phyloP scores from a whole-genome alignment of 1,284 basidiomycete genomes.

The Naganishia albida region DNA sequence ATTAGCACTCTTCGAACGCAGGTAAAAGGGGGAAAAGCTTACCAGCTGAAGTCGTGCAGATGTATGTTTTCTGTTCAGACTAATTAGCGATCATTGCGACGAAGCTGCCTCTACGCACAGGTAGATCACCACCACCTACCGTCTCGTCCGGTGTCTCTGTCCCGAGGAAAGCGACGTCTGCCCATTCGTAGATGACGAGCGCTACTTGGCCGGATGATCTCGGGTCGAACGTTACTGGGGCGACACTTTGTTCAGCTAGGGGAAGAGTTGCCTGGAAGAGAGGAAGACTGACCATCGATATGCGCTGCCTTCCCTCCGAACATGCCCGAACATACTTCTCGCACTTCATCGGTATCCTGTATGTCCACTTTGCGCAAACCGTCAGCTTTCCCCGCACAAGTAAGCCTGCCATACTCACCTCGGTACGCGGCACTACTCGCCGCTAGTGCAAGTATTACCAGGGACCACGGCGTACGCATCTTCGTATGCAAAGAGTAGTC shows the following conservation, averaged over 20 bases:
- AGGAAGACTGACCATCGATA: slow-evolving; percentile 71
- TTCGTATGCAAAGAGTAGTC: too few species aligned
- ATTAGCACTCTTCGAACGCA: slow-evolving; percentile 1
- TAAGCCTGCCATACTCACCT: neutral
- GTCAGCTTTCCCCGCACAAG: neutral
- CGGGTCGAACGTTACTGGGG: slow-evolving; percentile 74
- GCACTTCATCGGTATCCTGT: slow-evolving; percentile 61
- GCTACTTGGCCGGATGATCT: slow-evolving; percentile 83
- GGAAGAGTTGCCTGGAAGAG: neutral
- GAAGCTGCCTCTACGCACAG: too few species aligned
- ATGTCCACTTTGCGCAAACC: slow-evolving; percentile 45
- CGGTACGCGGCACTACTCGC: too few species aligned
- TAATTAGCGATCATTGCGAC: neutral
- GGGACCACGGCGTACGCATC: too few species aligned
- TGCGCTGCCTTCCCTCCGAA: slow-evolving; percentile 75
- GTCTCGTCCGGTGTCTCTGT: slow-evolving; percentile 51
- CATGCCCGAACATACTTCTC: slow-evolving; percentile 95
- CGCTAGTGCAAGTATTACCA: too few species aligned
- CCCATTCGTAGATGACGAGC: slow-evolving; percentile 94
- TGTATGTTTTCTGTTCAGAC: slow-evolving; percentile 76
- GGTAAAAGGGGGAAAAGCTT: slow-evolving; percentile 15
- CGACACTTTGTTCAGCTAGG: neutral
- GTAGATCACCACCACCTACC: slow-evolving; percentile 4
- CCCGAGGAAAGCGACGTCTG: slow-evolving; percentile 80
- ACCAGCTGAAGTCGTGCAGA: slow-evolving; percentile 62